Conservation (phyloP, 495 filamentous ascomycete genomes). For the Aspergillus taichungensis region DNA sequence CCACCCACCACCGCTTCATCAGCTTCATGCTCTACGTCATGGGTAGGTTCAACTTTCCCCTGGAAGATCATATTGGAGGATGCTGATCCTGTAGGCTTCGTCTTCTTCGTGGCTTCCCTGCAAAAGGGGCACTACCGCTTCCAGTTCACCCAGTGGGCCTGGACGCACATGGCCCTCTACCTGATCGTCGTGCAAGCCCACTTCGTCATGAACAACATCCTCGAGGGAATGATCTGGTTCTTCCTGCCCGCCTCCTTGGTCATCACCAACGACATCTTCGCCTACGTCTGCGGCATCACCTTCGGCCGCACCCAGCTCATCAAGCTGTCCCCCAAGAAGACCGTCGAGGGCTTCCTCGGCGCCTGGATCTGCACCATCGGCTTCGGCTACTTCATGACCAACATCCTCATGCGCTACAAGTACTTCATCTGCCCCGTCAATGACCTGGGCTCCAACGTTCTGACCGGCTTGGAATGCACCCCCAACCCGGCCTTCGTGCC, state of each 20-base stretch:
- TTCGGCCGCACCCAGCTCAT: conserved; percentile 96
- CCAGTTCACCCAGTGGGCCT: conserved; percentile 98
- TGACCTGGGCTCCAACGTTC: conserved; percentile 86
- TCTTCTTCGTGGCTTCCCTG: conserved; percentile 96
- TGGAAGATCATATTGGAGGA: neutral
- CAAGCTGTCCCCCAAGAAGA: conserved; percentile 98
- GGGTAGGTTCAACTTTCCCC: conserved; percentile 46
- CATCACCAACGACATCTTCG: conserved; percentile 98
- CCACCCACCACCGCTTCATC: conserved; percentile 97
- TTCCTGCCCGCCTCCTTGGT: conserved; percentile 93
- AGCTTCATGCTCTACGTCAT: conserved; percentile 97
- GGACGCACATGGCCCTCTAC: conserved; percentile 99
- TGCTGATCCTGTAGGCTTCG: conserved; percentile 59
- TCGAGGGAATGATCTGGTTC: conserved; percentile 99
- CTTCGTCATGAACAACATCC: conserved; percentile 99
- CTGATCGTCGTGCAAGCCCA: conserved; percentile 96
- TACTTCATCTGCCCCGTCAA: conserved; percentile 99
- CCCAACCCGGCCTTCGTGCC: conserved; percentile 91
- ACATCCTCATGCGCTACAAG: conserved; percentile 81
- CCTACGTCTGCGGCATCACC: conserved; percentile 94
- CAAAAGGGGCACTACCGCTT: conserved; percentile 94
- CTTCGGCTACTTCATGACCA: conserved; percentile 76
- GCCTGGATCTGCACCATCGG: conserved; percentile 93
- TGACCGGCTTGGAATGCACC: conserved; percentile 81
- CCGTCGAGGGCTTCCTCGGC: conserved; percentile 94